phyloP scores from a whole-genome alignment of 805 yeast genomes.

The Babjeviella inositovora region DNA sequence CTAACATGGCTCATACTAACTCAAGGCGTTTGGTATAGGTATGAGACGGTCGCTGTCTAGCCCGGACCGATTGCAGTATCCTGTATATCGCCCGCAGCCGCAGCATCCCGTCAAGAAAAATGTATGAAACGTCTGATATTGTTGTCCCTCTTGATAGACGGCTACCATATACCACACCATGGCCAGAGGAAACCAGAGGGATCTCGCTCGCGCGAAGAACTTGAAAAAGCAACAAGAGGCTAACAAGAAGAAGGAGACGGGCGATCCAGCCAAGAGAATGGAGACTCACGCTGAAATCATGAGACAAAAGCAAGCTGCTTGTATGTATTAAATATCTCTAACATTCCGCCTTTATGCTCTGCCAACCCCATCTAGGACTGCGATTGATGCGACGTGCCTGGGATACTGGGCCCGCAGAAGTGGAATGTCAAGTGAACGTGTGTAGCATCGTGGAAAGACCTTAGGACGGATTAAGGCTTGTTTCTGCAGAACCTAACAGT shows the following conservation, averaged over 20 bases:
- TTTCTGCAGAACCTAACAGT: background rate
- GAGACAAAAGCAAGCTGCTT: constrained; percentile 78
- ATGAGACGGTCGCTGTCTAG: no score
- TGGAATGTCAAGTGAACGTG: background rate
- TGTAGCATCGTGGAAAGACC: background rate
- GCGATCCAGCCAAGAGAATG: constrained; percentile 76
- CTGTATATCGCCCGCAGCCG: no score
- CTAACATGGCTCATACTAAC: no score
- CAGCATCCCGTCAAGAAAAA: no score
- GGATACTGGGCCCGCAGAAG: background rate
- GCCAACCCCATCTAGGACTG: constrained; percentile 1
- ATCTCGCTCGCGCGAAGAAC: constrained; percentile 80
- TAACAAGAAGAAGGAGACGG: constrained; percentile 50
- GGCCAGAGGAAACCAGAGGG: constrained; percentile 97
- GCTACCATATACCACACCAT: no score
- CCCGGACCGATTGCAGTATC: no score
- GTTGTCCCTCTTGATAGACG: no score
- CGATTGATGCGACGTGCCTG: constrained; percentile 2
- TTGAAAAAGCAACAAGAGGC: constrained; percentile 60
- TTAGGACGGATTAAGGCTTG: no score
- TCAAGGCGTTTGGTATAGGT: no score
- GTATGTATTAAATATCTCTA: constrained; percentile 26
- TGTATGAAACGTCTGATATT: no score
- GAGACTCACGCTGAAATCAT: constrained; percentile 83
- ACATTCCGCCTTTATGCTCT: background rate